Evolutionary conservation across 75 land plant genomes (phyloP), one percentile per base, ranked within the genome.

Genomic region (Cunninghamia lanceolata): DNA sequence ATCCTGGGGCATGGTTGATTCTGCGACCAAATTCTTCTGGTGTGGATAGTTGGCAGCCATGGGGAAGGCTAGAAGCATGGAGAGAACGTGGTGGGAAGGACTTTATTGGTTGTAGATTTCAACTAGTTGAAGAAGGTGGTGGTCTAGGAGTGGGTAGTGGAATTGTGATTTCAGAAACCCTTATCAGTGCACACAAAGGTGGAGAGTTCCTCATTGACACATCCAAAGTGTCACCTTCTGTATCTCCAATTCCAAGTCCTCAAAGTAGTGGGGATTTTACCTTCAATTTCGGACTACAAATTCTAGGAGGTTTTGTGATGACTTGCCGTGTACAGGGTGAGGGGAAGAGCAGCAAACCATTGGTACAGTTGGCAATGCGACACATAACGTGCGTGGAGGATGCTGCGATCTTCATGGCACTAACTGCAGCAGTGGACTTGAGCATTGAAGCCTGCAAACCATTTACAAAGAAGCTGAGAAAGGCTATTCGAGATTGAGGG

Each of bases 11-110:
- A 1, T 96, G 99, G 99, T 85, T 96, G 82, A 96, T 96, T 53
- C 88, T 95, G 50, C 92, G 94, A 1, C 94, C 95, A 1, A 89
- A 88, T 42, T 85, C 89, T 4, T 47, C 78, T 38, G 86, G 89
- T 11, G 84, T 56, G 77, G 93, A 91, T n/a, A 94, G 92, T 88
- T 96, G 99, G 99, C 89, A 91, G 53, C 99, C 99, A 1, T 96
- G 99, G 99, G 99, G 94, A 2, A 93, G 94, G 63, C 93, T 96
- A 32, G 99, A 96, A 85, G 99, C 99, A 43, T 96, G 99, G 99
- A 88, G 99, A 46, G 99, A 96, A 77, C 83, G 87, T 43, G 92
- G 92, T 13, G 85, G 86, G 9, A 86, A 88, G 66, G 93, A 89
- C 73, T 89, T 89, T 16, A 54, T 96, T 10, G 93, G 94, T 86